A percentile compares a stretch with the other conserved stretches of the same genome.
These are phyloP conservation scores for Amphibolis antarctica DNA, from an alignment of 106 monocot genomes.

Conservation along the genomic window DNA sequence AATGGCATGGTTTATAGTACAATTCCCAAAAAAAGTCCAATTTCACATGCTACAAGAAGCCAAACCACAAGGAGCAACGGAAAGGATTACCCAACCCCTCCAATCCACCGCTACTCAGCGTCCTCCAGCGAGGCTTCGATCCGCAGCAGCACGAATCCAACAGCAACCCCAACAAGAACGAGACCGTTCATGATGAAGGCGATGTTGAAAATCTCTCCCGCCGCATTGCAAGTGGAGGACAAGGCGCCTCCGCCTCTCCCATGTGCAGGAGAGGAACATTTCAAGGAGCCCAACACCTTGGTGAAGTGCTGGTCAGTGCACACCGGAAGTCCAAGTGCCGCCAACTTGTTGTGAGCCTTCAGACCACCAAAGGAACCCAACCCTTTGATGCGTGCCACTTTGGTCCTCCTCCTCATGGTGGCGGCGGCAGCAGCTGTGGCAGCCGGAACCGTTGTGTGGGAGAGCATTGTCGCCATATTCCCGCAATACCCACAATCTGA, in stretches of 20 bases:
- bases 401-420: conserved; percentile 6
- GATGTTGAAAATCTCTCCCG: conserved; percentile 53
- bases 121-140: conserved; percentile 50
- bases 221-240: conserved; percentile 37
- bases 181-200: conserved; percentile 67
- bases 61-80: not conserved
- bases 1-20: conserved; percentile 4
- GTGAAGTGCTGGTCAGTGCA: conserved; percentile 36
- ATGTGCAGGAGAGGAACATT: not conserved
- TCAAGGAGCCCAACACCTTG: conserved; percentile 29
- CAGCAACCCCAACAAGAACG: conserved; percentile 50
- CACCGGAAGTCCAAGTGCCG: conserved; percentile 23
- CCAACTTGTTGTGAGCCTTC: conserved; percentile 25
- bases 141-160: conserved; percentile 63
- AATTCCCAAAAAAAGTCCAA: conserved; percentile 1
- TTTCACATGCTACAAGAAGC: conserved; percentile 3
- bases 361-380: conserved; percentile 32
- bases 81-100: not conserved
- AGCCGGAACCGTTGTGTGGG: not conserved
- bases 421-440: not conserved
- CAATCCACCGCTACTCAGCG: not conserved
- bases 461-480: conserved; percentile 7
- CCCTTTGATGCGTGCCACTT: conserved; percentile 15
- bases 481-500: not conserved
- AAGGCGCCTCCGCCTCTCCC: conserved; percentile 19